Conservation (phyloP, 306 rosid genomes). For the Pyrus pyrifolia region DNA sequence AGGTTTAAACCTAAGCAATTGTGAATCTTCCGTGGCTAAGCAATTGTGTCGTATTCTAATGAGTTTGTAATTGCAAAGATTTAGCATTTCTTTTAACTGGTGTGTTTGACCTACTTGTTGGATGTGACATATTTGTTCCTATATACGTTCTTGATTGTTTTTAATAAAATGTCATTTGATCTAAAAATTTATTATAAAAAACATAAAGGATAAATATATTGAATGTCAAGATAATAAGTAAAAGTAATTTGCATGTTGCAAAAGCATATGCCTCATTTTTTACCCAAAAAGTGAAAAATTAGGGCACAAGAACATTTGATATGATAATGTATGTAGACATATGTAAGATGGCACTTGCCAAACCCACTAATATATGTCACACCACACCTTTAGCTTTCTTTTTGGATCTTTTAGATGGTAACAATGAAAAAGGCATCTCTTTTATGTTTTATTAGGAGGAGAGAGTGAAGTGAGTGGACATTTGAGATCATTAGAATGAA, state of each 20-base stretch:
- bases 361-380: constrained; percentile 28
- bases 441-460: constrained; percentile 11
- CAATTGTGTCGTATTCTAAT: no score
- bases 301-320: not conserved
- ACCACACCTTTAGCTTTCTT: constrained; percentile 11
- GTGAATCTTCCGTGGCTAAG: no score
- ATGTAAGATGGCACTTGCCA: constrained; percentile 16
- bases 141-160: no score
- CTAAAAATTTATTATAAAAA: not conserved
- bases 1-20: no score
- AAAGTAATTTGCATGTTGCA: not conserved
- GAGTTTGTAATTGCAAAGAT: not conserved
- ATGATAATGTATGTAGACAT: not conserved
- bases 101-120: not conserved
- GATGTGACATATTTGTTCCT: not conserved
- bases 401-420: constrained; percentile 5
- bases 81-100: no score
- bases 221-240: not conserved
- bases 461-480: constrained; percentile 16
- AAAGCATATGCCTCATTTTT: not conserved
- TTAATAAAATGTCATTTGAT: no score
- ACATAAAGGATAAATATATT: not conserved
- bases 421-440: constrained; percentile 21
- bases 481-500: constrained; percentile 3
- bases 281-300: not conserved